A percentile compares a stretch with the other conserved stretches of the same genome.
Evolutionary conservation across 495 filamentous ascomycete species (phyloP).

Genomic region (Friedmanniomyces endolithicus): DNA sequence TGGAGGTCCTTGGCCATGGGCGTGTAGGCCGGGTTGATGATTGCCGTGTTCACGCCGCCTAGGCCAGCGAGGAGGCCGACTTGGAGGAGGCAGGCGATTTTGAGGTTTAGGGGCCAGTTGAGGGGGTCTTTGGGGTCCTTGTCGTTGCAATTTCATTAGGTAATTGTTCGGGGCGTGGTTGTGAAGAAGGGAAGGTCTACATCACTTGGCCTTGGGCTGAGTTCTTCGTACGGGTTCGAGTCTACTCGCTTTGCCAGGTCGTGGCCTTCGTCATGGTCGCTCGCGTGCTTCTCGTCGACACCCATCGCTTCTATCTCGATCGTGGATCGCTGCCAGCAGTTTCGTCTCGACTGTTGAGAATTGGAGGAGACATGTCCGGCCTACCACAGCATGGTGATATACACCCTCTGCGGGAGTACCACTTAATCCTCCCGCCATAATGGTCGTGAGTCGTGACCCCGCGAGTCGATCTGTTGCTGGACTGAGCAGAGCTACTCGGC

Average conservation of each 20-base stretch:
- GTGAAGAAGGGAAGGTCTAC: background rate
- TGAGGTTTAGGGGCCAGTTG: background rate
- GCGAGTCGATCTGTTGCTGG: no score
- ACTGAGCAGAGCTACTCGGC: no score
- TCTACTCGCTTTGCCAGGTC: background rate
- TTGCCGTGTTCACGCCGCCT: conserved; percentile 18
- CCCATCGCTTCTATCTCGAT: background rate
- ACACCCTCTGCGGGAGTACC: no score
- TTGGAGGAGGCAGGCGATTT: conserved; percentile 1
- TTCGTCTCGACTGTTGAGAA: no score
- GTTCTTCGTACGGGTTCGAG: background rate
- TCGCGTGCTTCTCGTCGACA: background rate
- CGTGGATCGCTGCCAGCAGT: background rate
- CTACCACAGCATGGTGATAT: no score
- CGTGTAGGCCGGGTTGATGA: conserved; percentile 25
- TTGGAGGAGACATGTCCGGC: no score
- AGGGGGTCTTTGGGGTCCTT: conserved; percentile 2
- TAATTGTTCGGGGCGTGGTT: background rate
- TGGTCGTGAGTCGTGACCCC: no score
- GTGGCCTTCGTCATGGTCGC: background rate
- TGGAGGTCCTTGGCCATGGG: conserved; percentile 20
- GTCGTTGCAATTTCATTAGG: background rate
- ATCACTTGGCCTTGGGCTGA: conserved; percentile 1
- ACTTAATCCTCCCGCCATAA: no score
- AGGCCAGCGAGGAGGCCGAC: conserved; percentile 4